Conservation (phyloP, 768 basidiomycete genomes). For the Amanita jacksonii region DNA sequence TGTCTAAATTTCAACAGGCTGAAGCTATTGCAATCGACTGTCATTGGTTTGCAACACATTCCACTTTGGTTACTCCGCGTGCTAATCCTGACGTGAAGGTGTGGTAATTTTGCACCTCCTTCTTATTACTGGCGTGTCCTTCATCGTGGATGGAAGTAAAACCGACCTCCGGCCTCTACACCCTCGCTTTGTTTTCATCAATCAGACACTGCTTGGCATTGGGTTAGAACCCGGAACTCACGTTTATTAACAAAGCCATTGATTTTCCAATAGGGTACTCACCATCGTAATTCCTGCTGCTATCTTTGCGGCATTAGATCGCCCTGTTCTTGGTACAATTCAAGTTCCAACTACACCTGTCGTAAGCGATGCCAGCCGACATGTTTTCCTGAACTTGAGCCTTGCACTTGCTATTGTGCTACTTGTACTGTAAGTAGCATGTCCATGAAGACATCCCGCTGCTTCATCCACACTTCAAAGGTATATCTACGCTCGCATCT, state of each 20-base stretch:
- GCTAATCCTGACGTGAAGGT: too few species aligned
- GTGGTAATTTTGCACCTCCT: constrained; percentile 68
- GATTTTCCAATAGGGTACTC: constrained; percentile 37
- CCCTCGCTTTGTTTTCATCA: constrained; percentile 54
- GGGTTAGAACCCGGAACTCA: constrained; percentile 35
- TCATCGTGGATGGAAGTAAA: constrained; percentile 62
- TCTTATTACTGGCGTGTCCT: constrained; percentile 59
- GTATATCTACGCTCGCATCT: constrained; percentile 60
- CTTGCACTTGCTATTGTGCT: constrained; percentile 57
- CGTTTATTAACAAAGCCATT: not conserved
- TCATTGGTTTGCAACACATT: constrained; percentile 36
- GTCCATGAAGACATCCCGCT: not conserved
- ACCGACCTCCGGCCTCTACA: constrained; percentile 60
- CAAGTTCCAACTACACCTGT: constrained; percentile 11
- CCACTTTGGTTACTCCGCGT: not conserved
- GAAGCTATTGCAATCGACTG: constrained; percentile 57
- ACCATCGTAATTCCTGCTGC: constrained; percentile 56
- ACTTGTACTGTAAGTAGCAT: constrained; percentile 39
- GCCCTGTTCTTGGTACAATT: constrained; percentile 15
- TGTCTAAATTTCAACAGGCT: constrained; percentile 27
- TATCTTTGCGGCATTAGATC: constrained; percentile 52
- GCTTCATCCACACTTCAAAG: constrained; percentile 26
- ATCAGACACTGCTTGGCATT: constrained; percentile 58
- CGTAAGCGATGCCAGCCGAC: constrained; percentile 34
- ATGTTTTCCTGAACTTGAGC: constrained; percentile 49